Evolutionary conservation across 176 grass and related monocot species (phyloP).

Genomic region (Puya raimondii): DNA sequence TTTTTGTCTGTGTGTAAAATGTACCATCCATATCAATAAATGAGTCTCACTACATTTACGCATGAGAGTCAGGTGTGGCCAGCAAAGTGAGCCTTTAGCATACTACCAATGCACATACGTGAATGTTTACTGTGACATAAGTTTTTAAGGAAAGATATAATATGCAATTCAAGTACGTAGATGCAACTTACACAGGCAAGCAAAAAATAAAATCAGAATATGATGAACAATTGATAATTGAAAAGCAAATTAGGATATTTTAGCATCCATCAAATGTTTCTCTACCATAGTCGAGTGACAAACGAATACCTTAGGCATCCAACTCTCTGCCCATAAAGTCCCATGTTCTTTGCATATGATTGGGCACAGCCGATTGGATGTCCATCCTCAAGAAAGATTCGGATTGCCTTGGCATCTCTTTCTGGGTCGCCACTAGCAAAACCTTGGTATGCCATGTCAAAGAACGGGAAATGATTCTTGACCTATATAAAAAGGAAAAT

Average conservation of each 20-base stretch:
- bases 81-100: no score
- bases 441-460: conserved; percentile 99
- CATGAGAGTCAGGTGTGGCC: no score
- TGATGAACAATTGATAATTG: background rate
- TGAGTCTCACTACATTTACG: no score
- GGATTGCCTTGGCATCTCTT: conserved; percentile 88
- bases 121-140: background rate
- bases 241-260: background rate
- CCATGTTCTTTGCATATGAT: conserved; percentile 98
- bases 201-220: background rate
- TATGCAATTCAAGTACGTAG: background rate
- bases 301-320: conserved; percentile 77
- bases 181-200: background rate
- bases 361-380: conserved; percentile 92
- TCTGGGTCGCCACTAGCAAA: conserved; percentile 94
- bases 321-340: conserved; percentile 86
- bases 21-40: no score
- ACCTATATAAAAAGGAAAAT: conserved; percentile 30
- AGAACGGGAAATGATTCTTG: conserved; percentile 97
- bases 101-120: background rate
- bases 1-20: no score
- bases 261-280: background rate
- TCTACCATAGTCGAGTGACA: background rate
- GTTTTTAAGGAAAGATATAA: no score
- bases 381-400: conserved; percentile 95